Evolutionary conservation across 1,284 basidiomycete genomes (phyloP).

Genomic region (Sphaerobolus stellatus): DNA sequence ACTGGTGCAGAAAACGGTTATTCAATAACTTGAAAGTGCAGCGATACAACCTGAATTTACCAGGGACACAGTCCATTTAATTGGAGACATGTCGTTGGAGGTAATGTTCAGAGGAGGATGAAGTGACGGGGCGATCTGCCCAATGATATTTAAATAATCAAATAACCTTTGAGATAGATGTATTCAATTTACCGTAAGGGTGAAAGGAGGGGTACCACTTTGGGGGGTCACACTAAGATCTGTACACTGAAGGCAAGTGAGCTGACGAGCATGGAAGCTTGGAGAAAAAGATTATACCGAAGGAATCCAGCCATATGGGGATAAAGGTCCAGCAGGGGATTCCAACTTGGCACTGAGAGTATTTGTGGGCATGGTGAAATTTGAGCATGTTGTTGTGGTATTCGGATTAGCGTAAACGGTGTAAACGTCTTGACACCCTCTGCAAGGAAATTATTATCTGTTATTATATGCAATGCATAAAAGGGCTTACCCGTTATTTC

Average conservation of each 20-base stretch:
- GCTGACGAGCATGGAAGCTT: background rate
- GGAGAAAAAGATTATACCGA: background rate
- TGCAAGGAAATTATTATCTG: background rate
- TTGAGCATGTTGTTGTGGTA: slow-evolving; percentile 42
- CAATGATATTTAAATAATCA: too few species aligned
- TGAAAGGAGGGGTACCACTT: slow-evolving; percentile 61
- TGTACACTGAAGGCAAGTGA: slow-evolving; percentile 42
- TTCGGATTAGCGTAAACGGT: slow-evolving; percentile 46
- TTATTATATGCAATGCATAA: background rate
- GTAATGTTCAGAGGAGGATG: slow-evolving; percentile 61
- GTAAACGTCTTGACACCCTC: slow-evolving; percentile 59
- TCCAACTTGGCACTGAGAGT: slow-evolving; percentile 44
- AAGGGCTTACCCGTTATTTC: slow-evolving; percentile 38
- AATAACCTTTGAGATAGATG: too few species aligned
- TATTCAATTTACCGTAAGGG: slow-evolving; percentile 44
- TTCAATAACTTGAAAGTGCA: too few species aligned
- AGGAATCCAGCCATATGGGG: slow-evolving; percentile 51
- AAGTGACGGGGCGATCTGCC: slow-evolving; percentile 57
- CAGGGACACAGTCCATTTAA: slow-evolving; percentile 59
- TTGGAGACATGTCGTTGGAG: slow-evolving; percentile 36
- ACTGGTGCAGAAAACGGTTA: too few species aligned
- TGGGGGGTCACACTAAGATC: slow-evolving; percentile 52
- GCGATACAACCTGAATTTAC: slow-evolving; percentile 40
- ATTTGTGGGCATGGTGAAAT: slow-evolving; percentile 36
- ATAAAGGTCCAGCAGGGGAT: slow-evolving; percentile 47